Evolutionary conservation across 176 grass and related monocot species (phyloP).

Genomic region (Musa itinerans): DNA sequence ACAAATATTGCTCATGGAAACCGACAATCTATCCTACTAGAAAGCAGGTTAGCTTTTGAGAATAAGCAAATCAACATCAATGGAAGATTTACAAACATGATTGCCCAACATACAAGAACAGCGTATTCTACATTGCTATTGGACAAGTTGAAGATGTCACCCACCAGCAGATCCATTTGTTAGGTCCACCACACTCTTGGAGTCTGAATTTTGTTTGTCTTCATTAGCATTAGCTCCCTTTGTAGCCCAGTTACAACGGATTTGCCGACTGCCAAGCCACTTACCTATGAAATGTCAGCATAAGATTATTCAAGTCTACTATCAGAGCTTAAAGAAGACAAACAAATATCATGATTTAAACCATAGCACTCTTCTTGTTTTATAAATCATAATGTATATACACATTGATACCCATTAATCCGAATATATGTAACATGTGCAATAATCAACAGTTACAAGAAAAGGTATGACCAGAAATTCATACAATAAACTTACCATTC

Average conservation of each 20-base stretch:
- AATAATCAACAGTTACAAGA: background rate
- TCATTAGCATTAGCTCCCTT: conserved; percentile 84
- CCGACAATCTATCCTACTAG: no score
- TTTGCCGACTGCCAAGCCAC: conserved; percentile 86
- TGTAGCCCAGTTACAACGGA: conserved; percentile 94
- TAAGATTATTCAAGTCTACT: background rate
- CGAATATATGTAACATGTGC: background rate
- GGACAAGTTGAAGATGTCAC: conserved; percentile 7
- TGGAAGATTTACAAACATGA: background rate
- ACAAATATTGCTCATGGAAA: no score
- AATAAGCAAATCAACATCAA: no score
- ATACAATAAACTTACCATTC: conserved; percentile 32
- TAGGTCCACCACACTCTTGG: conserved; percentile 54
- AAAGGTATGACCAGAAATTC: background rate
- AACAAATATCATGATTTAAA: no score
- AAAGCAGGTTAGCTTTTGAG: no score
- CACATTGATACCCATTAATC: background rate
- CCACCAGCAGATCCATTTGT: conserved; percentile 60
- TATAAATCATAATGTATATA: no score
- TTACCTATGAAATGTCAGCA: conserved; percentile 35
- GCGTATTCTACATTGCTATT: no score
- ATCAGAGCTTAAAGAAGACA: no score
- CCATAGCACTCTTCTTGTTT: no score
- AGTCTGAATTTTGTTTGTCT: conserved; percentile 68
- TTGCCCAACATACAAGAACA: background rate